Percentiles rank a stretch among this genome's conserved stretches.
Conservation (phyloP, 345 rosid genomes). For the Citrus mangshanensis region DNA sequence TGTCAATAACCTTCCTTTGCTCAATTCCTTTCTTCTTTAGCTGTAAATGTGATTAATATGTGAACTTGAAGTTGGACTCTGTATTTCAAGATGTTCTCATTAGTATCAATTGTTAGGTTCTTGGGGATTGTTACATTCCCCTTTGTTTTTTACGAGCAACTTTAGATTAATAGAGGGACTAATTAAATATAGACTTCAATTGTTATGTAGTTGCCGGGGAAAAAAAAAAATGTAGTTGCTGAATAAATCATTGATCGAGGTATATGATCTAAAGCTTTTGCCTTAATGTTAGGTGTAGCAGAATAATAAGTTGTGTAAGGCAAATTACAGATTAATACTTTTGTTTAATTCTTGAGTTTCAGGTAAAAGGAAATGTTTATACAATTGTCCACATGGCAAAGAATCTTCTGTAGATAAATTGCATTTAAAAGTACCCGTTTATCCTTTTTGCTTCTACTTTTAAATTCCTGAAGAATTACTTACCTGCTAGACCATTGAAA, state of each 20-base stretch:
- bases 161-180: background rate
- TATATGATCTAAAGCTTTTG: background rate
- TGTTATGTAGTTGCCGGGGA: background rate
- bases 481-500: background rate
- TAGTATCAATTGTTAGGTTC: no score
- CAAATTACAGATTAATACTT: background rate
- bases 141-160: background rate
- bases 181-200: background rate
- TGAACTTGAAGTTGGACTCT: background rate
- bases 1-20: background rate
- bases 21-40: background rate
- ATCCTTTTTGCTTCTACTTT: background rate
- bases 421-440: background rate
- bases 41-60: background rate
- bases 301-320: background rate
- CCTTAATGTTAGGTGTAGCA: background rate
- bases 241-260: background rate
- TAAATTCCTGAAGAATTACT: background rate
- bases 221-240: background rate
- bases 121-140: background rate
- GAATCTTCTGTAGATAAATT: background rate
- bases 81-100: background rate
- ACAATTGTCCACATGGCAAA: background rate
- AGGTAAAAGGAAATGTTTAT: background rate
- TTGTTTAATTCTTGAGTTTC: background rate